A percentile compares a stretch with the other conserved stretches of the same genome.
phyloP scores from a whole-genome alignment of 768 basidiomycete genomes.

The Phlegmacium glaucopus region DNA sequence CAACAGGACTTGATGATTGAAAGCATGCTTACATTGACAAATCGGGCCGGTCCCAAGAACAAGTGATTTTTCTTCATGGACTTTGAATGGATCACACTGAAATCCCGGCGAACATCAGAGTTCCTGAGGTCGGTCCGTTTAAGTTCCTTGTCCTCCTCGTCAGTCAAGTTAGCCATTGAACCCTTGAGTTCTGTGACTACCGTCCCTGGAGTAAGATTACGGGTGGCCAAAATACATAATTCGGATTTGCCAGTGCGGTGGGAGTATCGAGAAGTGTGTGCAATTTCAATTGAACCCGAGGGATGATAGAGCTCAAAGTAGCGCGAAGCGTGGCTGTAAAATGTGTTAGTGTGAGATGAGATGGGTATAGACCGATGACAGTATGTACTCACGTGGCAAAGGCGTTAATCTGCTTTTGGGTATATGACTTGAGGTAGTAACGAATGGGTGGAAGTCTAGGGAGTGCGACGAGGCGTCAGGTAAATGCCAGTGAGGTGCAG shows the following conservation, averaged over 20 bases:
- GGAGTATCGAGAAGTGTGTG: conserved; percentile 85
- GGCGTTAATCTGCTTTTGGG: conserved; percentile 84
- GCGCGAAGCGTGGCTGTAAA: conserved; percentile 74
- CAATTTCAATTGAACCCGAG: conserved; percentile 80
- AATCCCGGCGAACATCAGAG: conserved; percentile 78
- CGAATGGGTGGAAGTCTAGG: conserved; percentile 69
- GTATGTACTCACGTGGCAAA: conserved; percentile 78
- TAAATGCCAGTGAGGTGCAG: conserved; percentile 18
- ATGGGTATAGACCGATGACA: conserved; percentile 20
- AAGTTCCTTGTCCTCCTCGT: conserved; percentile 82
- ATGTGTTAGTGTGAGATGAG: conserved; percentile 19
- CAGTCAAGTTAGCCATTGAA: conserved; percentile 85
- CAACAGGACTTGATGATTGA: conserved; percentile 20
- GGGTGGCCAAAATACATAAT: conserved; percentile 82
- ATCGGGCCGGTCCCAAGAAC: conserved; percentile 87
- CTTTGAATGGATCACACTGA: conserved; percentile 88
- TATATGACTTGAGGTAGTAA: conserved; percentile 72
- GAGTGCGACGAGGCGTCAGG: conserved; percentile 18
- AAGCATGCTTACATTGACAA: conserved; percentile 73
- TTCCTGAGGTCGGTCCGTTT: conserved; percentile 78
- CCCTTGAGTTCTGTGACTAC: conserved; percentile 88
- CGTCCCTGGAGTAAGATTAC: conserved; percentile 58
- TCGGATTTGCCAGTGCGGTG: conserved; percentile 88
- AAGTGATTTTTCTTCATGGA: conserved; percentile 92
- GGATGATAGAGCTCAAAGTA: conserved; percentile 88